Percentiles rank a stretch among this genome's conserved stretches.
Evolutionary conservation across 345 rosid genomes (phyloP).

Genomic region (Reutealis trisperma): DNA sequence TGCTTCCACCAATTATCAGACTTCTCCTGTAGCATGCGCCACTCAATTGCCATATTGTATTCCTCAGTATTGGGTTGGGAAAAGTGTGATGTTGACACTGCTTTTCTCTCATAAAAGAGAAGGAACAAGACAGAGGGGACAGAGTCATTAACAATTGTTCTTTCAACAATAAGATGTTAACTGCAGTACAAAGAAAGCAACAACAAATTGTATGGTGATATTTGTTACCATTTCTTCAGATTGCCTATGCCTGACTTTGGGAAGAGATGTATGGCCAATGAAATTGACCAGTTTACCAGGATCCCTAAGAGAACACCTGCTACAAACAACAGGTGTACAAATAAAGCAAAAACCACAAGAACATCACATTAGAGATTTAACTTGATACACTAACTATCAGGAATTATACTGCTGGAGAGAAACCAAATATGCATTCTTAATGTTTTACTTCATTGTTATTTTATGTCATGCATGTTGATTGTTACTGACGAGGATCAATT

Average conservation of each 20-base stretch:
- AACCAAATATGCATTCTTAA: neutral
- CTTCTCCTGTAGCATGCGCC: conserved; percentile 36
- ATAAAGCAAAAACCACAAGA: too few species aligned
- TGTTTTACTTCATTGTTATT: too few species aligned
- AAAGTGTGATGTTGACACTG: conserved; percentile 46
- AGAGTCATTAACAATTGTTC: neutral
- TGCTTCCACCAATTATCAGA: conserved; percentile 36
- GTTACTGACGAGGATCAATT: neutral
- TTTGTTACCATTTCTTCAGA: conserved; percentile 30
- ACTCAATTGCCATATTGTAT: conserved; percentile 41
- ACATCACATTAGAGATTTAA: too few species aligned
- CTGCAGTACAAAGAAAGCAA: neutral
- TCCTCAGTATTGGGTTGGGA: conserved; percentile 44
- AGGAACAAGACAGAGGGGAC: neutral
- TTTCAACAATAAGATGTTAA: neutral
- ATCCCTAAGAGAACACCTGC: conserved; percentile 7
- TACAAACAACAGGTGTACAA: conserved; percentile 38
- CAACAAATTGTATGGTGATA: neutral
- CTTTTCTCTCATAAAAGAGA: conserved; percentile 25
- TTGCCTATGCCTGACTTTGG: conserved; percentile 19
- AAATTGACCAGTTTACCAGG: conserved; percentile 19
- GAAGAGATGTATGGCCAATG: conserved; percentile 32
- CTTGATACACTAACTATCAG: neutral
- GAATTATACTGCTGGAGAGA: neutral
- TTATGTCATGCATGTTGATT: neutral